Evolutionary conservation across 2,329 filamentous ascomycete genomes (phyloP), one percentile per base, ranked within the genome.

Genomic region (Penicillium sumatraense): DNA sequence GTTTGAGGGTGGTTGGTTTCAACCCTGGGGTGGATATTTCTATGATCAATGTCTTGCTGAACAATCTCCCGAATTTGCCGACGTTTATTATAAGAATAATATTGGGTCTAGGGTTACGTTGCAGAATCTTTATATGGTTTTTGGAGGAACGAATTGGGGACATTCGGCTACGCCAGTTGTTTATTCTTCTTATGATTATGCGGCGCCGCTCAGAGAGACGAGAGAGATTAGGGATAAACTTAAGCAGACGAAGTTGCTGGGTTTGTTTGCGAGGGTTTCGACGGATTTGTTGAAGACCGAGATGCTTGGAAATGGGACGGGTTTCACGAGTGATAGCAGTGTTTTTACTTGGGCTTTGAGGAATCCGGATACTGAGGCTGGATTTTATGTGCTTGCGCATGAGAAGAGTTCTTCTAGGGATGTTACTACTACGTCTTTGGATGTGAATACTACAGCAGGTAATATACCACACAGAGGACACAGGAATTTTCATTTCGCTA

Each of bases 41-140:
- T 84, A 82, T 56, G 82, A 83, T 50, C 67, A 76, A 51, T 83
- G 81, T 58, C 49, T 67, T 13, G 70, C 78, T 0, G 78, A 82
- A 42, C 78, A 80, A 29, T 74, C 71, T 18, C 69, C 74, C 0
- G 75, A 75, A 11, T 84, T 82, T 64, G 75, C 80, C 1, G 81
- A 84, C 66, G 78, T 85, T 1, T 84, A 81, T 53, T 84, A 83
- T 64, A 83, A 83, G 63, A 81, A 83, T 59, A 80, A 83, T 49
- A 77, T 84, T 52, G 82, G 75, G 5, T 80, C 83, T 50, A 70
- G 77, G 20, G 72, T 78, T 1, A 83, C 80, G 0, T 64, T 82
- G 10, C 69, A 81, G 29, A 83, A 74, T 42, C 55, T 83, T 13
- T 84, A 83, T 59, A 83, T 84, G 71, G 74, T 76, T 0, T 82